Evolutionary conservation across 2,329 filamentous ascomycete genomes (phyloP).

Genomic region (Zelopaecilomyces penicillatus): DNA sequence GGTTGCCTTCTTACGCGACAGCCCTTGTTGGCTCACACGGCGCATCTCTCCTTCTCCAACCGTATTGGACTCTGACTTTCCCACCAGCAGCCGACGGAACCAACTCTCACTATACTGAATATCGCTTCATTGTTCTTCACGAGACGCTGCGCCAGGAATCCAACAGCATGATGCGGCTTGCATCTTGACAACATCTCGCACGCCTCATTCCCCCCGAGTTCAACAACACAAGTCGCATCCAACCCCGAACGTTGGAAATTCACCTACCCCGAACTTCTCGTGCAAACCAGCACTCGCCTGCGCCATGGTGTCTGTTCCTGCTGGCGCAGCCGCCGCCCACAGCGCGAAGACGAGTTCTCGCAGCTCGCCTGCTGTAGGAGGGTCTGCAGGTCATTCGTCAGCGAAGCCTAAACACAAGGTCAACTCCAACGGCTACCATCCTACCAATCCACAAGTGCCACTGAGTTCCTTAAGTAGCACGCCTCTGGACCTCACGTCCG

Average conservation of each 20-base stretch:
- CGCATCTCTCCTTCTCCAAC: constrained; percentile 3
- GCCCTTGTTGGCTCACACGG: not conserved
- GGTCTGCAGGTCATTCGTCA: constrained; percentile 24
- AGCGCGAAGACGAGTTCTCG: constrained; percentile 43
- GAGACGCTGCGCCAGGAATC: constrained; percentile 4
- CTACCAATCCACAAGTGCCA: constrained; percentile 40
- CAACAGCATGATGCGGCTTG: constrained; percentile 15
- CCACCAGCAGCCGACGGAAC: not conserved
- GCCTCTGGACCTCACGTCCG: constrained; percentile 76
- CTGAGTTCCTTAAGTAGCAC: constrained; percentile 48
- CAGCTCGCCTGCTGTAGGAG: constrained; percentile 40
- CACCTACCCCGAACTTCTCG: not conserved
- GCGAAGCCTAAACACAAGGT: constrained; percentile 45
- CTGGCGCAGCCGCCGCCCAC: constrained; percentile 25
- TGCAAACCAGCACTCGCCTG: constrained; percentile 6
- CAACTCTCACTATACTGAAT: not conserved
- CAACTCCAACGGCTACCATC: constrained; percentile 46
- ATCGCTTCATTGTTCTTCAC: constrained; percentile 4
- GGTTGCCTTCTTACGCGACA: too few relatives aligned
- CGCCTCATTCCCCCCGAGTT: not conserved
- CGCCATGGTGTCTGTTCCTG: constrained; percentile 33
- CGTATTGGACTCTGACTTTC: not conserved
- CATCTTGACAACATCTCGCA: constrained; percentile 6
- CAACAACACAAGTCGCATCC: constrained; percentile 5
- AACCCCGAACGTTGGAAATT: constrained; percentile 3